Base-by-base conservation (phyloP, 176 grass and related monocot species). In the Hordeum marinum region DNA sequence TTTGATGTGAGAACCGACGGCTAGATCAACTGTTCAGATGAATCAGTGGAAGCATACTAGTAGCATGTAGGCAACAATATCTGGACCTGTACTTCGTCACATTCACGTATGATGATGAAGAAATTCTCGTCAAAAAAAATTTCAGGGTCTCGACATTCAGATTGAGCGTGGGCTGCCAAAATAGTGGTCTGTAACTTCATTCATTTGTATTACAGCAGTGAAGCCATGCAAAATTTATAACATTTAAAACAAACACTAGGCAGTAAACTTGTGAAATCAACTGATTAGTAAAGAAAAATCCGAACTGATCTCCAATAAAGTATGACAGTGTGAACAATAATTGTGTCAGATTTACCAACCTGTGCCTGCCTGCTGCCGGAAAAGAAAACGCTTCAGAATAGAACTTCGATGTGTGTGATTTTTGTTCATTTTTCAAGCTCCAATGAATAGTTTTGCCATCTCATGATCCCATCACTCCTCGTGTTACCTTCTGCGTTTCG, bases 401-500 rank as follows among this genome's bases (percentile, higher is more conserved):
- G 45, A 26, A 23, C 18, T 13, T 46, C 23, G 3, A 3, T 68
- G 4, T 43, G 31, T 4, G 9, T 18, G 11, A 61, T 6, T 46
- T 10, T 37, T 32, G 20, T 36, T 72, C 27, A 17, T 27, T 25
- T 27, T 25, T 61, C 37, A 62, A 37, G 2, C 31, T 48, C 10
- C 18, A 59, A 58, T 42, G 59, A 66, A 18, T 40, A 81, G 14
- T 54, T 55, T 20, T 66, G 17, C 8, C 31, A 74, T 21, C 67
- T 46, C 31, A 52, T 23, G 46, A 35, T 70, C 63, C 59, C 46
- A 42, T 48, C 4, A 55, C 57, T 55, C 7, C 7, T 39, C 7
- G 2, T 26, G 77, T 66, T 76, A 72, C 43, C 26, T 74, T 79
- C 12, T 83, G n/a, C 80, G 74, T 75, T 90, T 86, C 0, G 88